Base-by-base conservation (phyloP, 164 flowering plant species). In the Pachysandra terminalis region DNA sequence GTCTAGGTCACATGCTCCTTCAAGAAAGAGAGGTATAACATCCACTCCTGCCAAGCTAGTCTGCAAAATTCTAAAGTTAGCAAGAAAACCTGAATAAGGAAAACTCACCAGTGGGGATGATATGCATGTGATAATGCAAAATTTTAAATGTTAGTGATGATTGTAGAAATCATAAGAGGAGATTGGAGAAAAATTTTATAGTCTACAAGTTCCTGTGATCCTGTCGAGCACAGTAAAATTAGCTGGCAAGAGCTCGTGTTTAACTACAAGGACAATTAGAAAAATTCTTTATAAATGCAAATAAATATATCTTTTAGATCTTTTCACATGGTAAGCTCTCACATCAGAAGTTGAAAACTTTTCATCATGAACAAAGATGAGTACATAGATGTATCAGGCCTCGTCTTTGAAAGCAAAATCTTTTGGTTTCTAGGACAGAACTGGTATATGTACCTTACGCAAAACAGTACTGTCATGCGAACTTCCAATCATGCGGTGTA, bases 21-120 rank as follows among this genome's bases (percentile, higher is more conserved):
- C 80, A 27, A 90, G 84, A 71, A 90, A 89, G 19, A 93, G 70
- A 63, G 98, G 98, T 71, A 93, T 80, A 26, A 93, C 89, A 72
- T 90, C 91, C 59, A 93, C 94, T 55, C 70, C 60, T 51, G 91
- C 94, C 51, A 76, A 59, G 67, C 79, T 74, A 73, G 63, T 78
- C 96, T 93, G 85, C 78, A 78, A 66, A 51, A 53, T 69, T 59
- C 53, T 17, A 51, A 8, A 27, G 53, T 65, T 23, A 28, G 48
- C 35, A 57, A 26, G 35, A 67, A 15, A 45, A 45, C 17, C 2
- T 45, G 51, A 15, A 15, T 21, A 63, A 17, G 16, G 21, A 40
- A 7, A 52, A 1, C n/a, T 0, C 19, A 24, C 3, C 25, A 13
- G 56, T 3, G 17, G 13, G 25, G 55, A 61, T 5, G 22, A 22